phyloP scores from a whole-genome alignment of 148 eudicot genomes.

The Dianthus caryophyllus region DNA sequence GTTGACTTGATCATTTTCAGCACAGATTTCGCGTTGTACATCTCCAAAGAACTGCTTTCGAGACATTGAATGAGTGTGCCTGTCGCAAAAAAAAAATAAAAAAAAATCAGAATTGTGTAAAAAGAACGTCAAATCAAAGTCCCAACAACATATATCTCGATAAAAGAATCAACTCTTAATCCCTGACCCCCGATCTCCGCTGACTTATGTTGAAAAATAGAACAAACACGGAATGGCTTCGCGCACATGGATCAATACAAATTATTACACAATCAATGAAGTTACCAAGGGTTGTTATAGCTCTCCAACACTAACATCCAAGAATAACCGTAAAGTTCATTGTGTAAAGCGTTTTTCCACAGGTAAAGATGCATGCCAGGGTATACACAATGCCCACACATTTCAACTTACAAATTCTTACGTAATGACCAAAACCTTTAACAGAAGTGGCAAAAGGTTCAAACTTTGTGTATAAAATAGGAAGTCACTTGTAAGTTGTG shows the following conservation, averaged over 20 bases:
- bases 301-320: no score
- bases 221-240: no score
- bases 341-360: background rate
- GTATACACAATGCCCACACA: background rate
- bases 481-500: no score
- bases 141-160: background rate
- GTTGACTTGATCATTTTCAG: slow-evolving; percentile 39
- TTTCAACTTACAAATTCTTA: background rate
- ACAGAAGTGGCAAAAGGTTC: background rate
- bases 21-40: slow-evolving; percentile 48
- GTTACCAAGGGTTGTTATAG: no score
- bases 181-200: background rate
- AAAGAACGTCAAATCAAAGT: background rate
- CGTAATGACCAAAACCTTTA: background rate
- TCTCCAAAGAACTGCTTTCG: slow-evolving; percentile 55
- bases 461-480: background rate
- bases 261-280: no score
- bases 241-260: no score
- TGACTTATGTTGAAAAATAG: no score
- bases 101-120: background rate
- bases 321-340: no score
- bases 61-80: slow-evolving; percentile 45
- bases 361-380: background rate
- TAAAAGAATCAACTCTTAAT: background rate
- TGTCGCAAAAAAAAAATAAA: slow-evolving; percentile 22